Percentiles rank a stretch among this genome's conserved stretches.
Evolutionary conservation across 495 filamentous ascomycete genomes (phyloP).

Genomic region (Penicillium steckii): DNA sequence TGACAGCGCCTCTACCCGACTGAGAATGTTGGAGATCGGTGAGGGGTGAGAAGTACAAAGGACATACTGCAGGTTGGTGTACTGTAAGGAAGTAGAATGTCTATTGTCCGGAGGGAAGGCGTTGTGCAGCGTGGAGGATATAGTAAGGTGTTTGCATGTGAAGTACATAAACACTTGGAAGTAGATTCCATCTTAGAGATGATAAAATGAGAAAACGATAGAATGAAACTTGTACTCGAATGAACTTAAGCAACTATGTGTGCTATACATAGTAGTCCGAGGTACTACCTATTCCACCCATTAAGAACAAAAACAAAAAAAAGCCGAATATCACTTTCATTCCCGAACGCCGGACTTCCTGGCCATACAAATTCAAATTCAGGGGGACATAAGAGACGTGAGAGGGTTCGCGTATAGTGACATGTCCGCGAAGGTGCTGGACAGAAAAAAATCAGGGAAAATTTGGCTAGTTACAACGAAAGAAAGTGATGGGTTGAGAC

Average conservation of each 20-base stretch:
- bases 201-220: no score
- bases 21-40: neutral
- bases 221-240: no score
- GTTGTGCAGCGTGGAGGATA: no score
- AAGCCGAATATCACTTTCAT: neutral
- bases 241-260: no score
- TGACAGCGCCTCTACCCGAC: neutral
- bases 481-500: slow-evolving; percentile 9
- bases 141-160: no score
- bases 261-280: no score
- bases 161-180: no score
- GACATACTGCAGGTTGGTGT: neutral
- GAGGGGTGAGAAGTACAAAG: neutral
- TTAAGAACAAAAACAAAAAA: neutral
- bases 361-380: no score
- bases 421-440: slow-evolving; percentile 19
- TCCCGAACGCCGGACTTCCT: slow-evolving; percentile 28
- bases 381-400: slow-evolving; percentile 33
- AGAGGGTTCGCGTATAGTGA: slow-evolving; percentile 16
- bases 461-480: slow-evolving; percentile 23
- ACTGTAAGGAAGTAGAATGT: no score
- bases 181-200: no score
- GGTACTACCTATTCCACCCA: neutral
- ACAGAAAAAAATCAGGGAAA: slow-evolving; percentile 11
- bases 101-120: no score